A percentile compares a stretch with the other conserved stretches of the same genome.
Evolutionary conservation across 345 rosid species (phyloP).

Genomic region (Arabis alpina): DNA sequence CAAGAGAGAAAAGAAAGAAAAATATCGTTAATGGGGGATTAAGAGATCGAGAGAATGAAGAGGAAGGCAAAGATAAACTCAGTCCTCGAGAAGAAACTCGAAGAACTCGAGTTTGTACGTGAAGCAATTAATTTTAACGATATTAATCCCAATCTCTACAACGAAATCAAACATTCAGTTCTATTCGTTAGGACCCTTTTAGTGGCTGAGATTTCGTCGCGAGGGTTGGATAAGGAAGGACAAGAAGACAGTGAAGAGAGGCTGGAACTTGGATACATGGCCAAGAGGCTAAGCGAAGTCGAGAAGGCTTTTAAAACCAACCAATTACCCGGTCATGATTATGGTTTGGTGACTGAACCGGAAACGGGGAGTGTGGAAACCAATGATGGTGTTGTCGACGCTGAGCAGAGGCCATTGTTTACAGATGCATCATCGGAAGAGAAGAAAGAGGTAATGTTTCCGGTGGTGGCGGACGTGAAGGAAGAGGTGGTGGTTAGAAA

Average conservation of each 20-base stretch:
- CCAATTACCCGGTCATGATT: background rate
- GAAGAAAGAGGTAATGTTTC: background rate
- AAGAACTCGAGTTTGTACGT: conserved; percentile 34
- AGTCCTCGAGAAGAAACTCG: conserved; percentile 40
- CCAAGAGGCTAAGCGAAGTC: conserved; percentile 30
- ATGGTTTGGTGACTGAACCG: background rate
- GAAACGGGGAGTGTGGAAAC: background rate
- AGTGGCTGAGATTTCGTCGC: conserved; percentile 34
- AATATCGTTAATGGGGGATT: background rate
- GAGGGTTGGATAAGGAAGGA: background rate
- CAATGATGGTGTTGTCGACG: background rate
- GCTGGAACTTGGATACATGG: conserved; percentile 19
- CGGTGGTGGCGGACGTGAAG: background rate
- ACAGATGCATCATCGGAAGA: conserved; percentile 28
- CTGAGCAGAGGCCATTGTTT: conserved; percentile 22
- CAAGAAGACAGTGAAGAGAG: conserved; percentile 15
- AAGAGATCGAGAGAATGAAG: conserved; percentile 9
- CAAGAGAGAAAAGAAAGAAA: background rate
- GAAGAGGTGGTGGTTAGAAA: conserved; percentile 20
- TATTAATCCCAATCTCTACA: conserved; percentile 5
- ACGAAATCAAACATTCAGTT: conserved; percentile 16
- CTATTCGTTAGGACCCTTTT: conserved; percentile 16
- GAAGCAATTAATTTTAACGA: conserved; percentile 5
- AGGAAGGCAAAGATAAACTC: conserved; percentile 10
- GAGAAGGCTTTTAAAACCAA: conserved; percentile 2